Evolutionary conservation across 2,329 filamentous ascomycete genomes (phyloP).

Genomic region (Aspergillus sp.): DNA sequence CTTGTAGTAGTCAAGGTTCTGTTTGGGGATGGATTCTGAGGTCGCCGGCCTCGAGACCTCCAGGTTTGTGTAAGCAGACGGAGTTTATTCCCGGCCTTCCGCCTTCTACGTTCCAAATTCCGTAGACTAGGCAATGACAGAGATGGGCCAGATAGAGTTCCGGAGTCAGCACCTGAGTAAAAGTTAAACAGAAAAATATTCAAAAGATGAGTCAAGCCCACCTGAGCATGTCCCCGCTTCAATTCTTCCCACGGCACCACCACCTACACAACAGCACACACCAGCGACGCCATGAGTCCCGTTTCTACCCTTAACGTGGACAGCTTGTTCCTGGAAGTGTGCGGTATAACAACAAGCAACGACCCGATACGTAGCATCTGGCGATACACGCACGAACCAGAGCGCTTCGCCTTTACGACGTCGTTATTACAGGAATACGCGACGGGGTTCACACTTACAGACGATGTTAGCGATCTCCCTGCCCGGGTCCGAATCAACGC

Average conservation of each 20-base stretch:
- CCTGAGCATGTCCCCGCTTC: neutral
- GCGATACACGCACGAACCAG: neutral
- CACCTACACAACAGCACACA: neutral
- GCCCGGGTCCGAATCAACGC: neutral
- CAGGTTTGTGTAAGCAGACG: no score
- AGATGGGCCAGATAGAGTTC: no score
- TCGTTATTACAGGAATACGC: neutral
- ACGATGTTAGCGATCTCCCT: neutral
- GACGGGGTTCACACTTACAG: neutral
- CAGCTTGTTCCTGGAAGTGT: neutral
- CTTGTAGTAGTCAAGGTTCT: no score
- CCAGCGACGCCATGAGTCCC: neutral
- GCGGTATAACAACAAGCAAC: neutral
- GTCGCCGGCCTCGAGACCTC: no score
- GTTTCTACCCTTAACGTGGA: neutral
- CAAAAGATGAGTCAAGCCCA: neutral
- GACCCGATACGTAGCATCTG: neutral
- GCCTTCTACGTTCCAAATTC: no score
- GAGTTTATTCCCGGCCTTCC: no score
- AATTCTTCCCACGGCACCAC: neutral
- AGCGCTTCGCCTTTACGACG: neutral
- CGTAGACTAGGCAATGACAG: no score
- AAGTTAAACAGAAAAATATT: neutral
- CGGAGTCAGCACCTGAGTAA: no score
- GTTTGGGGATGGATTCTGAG: no score